Base-by-base conservation (phyloP, 2,329 filamentous ascomycete genomes). In the Clonostachys rhizophaga region DNA sequence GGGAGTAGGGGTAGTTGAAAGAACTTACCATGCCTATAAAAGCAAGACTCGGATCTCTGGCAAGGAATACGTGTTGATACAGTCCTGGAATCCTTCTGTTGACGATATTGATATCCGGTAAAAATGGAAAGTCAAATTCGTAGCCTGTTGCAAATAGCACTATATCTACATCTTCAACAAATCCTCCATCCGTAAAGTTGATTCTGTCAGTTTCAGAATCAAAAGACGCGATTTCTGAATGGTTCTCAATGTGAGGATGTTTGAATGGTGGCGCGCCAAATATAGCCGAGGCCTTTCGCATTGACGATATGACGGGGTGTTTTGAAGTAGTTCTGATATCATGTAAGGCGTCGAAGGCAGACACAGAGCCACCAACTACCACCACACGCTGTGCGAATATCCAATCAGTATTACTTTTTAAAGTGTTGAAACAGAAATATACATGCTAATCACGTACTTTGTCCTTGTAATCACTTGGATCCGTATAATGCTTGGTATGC, bases 301-400 rank as follows among this genome's bases (percentile, higher is more conserved):
- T 65, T 2, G 80, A 73, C 3, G 75, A 69, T 49, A 74, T 68
- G 3, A 81, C 65, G 1, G 78, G 78, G 0, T 61, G 57, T 42
- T 73, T 57, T 0, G 74, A 72, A 2, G 66, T 58, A 3, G 68
- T 67, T 2, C 76, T 60, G 5, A 83, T 61, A 40, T 78, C 75
- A 44, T 77, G 74, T 3, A 76, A 66, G 3, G 80, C 75, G 53
- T 84, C 81, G 43, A 78, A 70, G 0, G 77, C 76, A 0, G 78
- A 83, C 7, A 82, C 75, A 2, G 74, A 79, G 9, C 72, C 79
- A 2, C 80, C 80, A 8, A 84, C 71, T 0, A 81, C 71, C 2
- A 84, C 59, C 0, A 83, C 73, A 51, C 60, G 68, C 74, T 79
- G 36, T 43, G 4, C 4, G 2, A 11, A 44, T 8, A 44, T 34